Evolutionary conservation across 1,284 basidiomycete species (phyloP).

Genomic region (Erythrobasidium hasegawianum): DNA sequence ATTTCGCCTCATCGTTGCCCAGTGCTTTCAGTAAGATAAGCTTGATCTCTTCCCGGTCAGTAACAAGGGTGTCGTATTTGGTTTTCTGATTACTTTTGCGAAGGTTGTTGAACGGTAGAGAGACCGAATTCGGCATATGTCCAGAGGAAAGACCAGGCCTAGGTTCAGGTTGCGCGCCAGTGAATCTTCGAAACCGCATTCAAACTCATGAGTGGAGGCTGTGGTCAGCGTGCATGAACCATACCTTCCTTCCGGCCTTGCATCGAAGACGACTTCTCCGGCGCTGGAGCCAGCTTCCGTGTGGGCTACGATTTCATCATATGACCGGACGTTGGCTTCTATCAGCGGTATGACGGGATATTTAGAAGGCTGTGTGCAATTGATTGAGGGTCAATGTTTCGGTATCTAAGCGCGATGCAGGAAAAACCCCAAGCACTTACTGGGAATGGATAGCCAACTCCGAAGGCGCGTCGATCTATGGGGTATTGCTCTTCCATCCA

Average conservation of each 20-base stretch:
- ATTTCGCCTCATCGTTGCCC: constrained; percentile 55
- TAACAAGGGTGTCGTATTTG: constrained; percentile 63
- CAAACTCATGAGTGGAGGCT: neutral
- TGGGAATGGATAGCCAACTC: neutral
- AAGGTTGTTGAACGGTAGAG: constrained; percentile 78
- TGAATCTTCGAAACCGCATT: constrained; percentile 57
- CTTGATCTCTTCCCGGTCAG: constrained; percentile 57
- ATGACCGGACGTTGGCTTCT: constrained; percentile 51
- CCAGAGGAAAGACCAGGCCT: constrained; percentile 81
- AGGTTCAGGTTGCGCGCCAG: constrained; percentile 81
- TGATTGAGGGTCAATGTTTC: neutral
- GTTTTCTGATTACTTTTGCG: constrained; percentile 53
- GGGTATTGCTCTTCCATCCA: constrained; percentile 72
- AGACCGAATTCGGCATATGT: constrained; percentile 83
- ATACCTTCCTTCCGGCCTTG: constrained; percentile 71
- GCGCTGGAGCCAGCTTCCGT: constrained; percentile 54
- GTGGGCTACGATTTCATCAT: constrained; percentile 77
- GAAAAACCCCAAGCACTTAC: constrained; percentile 9
- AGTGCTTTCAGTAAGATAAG: constrained; percentile 61
- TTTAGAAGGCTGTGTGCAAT: constrained; percentile 24
- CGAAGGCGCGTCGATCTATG: constrained; percentile 55
- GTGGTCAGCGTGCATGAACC: constrained; percentile 38
- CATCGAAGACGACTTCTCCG: constrained; percentile 78
- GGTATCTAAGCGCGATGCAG: neutral
- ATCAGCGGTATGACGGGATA: constrained; percentile 37